A percentile compares a stretch with the other conserved stretches of the same genome.
Conservation (phyloP, 73 alveolate species). For the Blepharisma stoltei region DNA sequence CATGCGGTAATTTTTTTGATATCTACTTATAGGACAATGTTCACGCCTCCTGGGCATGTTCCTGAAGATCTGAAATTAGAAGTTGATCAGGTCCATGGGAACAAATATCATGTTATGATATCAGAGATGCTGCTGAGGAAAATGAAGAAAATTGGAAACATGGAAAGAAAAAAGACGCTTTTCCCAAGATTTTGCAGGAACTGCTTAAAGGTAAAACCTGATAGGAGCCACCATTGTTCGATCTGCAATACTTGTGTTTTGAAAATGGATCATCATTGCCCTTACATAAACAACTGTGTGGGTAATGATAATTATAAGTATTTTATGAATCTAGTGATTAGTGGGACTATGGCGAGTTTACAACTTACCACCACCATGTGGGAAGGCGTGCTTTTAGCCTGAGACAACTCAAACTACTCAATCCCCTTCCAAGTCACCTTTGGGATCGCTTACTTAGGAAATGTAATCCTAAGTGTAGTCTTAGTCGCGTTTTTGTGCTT, state of each 20-base stretch:
- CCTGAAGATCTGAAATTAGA: background rate
- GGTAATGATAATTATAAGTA: constrained; percentile 56
- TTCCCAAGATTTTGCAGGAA: constrained; percentile 45
- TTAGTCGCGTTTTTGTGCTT: constrained; percentile 35
- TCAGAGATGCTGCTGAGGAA: background rate
- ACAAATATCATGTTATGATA: background rate
- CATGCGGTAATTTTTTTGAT: background rate
- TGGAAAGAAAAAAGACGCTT: constrained; percentile 13
- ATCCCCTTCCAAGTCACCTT: background rate
- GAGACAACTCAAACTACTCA: background rate
- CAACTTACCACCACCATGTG: constrained; percentile 8
- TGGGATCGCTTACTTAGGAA: constrained; percentile 24
- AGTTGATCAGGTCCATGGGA: background rate
- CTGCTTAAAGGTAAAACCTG: constrained; percentile 41
- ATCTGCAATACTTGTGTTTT: constrained; percentile 64
- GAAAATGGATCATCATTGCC: constrained; percentile 74
- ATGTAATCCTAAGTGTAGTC: constrained; percentile 28
- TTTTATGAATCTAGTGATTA: constrained; percentile 38
- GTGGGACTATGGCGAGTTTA: constrained; percentile 25
- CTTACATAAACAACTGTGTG: constrained; percentile 71
- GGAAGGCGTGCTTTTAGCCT: constrained; percentile 16
- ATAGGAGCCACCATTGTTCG: constrained; percentile 67
- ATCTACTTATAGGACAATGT: background rate
- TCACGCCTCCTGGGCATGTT: constrained; percentile 19
- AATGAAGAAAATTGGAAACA: constrained; percentile 9